Percentiles rank a stretch among this genome's conserved stretches.
phyloP scores from a whole-genome alignment of 306 rosid species.

The Comarum palustre region DNA sequence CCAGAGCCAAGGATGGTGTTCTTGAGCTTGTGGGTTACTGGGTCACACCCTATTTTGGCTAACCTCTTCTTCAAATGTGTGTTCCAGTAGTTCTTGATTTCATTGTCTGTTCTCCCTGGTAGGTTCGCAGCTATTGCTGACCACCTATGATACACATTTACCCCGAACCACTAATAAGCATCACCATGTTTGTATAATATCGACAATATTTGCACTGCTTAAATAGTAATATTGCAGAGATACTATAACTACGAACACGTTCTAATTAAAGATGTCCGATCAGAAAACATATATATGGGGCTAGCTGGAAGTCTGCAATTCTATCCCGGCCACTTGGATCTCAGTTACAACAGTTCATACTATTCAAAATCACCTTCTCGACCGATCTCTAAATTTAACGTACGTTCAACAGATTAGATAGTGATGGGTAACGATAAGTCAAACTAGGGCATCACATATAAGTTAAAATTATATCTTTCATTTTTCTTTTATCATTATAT shows the following conservation, averaged over 20 bases:
- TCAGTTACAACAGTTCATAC: background rate
- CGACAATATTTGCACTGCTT: background rate
- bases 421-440: background rate
- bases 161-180: background rate
- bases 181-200: background rate
- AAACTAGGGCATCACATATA: background rate
- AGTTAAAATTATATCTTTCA: background rate
- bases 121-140: constrained; percentile 24
- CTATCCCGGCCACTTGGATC: background rate
- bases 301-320: background rate
- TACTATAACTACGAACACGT: background rate
- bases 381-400: background rate
- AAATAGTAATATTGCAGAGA: background rate
- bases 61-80: constrained; percentile 20
- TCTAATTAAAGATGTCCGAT: background rate
- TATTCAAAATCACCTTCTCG: background rate
- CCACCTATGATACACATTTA: constrained; percentile 16
- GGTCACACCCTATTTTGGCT: constrained; percentile 21
- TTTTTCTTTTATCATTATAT: no score
- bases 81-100: constrained; percentile 30
- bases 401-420: background rate
- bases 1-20: constrained; percentile 6
- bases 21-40: constrained; percentile 27
- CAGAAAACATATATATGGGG: background rate
- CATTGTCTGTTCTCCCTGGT: constrained; percentile 26